Conservation (phyloP, 768 basidiomycete species). For the Agrocybe praecox region DNA sequence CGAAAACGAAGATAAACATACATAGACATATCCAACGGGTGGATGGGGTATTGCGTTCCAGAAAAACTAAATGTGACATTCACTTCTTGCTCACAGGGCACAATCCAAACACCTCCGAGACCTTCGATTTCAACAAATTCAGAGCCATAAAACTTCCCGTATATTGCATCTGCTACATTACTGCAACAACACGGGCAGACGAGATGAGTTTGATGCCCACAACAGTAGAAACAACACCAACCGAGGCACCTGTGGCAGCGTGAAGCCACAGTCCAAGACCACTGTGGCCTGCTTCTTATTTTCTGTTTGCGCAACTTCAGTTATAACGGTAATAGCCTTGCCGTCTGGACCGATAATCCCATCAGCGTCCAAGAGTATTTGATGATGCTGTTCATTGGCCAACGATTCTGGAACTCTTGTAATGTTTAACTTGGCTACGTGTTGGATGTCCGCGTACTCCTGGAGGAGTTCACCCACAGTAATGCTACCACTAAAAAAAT, state of each 20-base stretch:
- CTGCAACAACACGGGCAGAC: constrained; percentile 26
- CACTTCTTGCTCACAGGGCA: constrained; percentile 66
- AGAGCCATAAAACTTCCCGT: constrained; percentile 57
- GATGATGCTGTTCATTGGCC: constrained; percentile 61
- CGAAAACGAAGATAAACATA: constrained; percentile 19
- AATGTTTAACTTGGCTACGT: constrained; percentile 55
- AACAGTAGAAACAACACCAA: constrained; percentile 21
- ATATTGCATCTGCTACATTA: constrained; percentile 60
- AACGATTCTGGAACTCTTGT: constrained; percentile 32
- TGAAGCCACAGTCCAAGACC: constrained; percentile 72
- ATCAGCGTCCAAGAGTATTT: constrained; percentile 60
- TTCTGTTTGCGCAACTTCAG: constrained; percentile 44
- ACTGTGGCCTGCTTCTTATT: constrained; percentile 53
- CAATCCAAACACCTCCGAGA: constrained; percentile 53
- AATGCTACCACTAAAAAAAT: constrained; percentile 59
- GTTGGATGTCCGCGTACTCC: constrained; percentile 48
- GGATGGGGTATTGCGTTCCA: constrained; percentile 58
- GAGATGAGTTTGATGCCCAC: background rate
- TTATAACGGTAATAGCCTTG: constrained; percentile 43
- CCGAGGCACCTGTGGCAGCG: constrained; percentile 63
- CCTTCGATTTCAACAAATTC: constrained; percentile 38
- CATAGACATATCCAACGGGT: constrained; percentile 67
- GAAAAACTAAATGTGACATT: constrained; percentile 68
- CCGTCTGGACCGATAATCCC: constrained; percentile 68
- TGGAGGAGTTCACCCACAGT: constrained; percentile 61